A percentile compares a stretch with the other conserved stretches of the same genome.
phyloP scores from a whole-genome alignment of 2,329 filamentous ascomycete genomes.

The Fusarium sp. region DNA sequence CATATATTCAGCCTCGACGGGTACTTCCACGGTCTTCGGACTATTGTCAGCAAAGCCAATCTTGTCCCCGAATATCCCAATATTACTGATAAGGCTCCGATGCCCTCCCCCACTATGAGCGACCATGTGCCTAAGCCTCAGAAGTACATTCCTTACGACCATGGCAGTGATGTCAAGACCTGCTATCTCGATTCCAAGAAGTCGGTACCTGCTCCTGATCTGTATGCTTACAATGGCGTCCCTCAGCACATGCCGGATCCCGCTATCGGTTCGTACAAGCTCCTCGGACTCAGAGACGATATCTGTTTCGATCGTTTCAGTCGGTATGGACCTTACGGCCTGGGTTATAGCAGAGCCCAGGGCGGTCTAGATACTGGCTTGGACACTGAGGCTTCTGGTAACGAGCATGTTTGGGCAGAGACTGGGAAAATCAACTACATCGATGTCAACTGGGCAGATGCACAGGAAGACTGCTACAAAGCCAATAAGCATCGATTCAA shows the following conservation, averaged over 20 bases:
- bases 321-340: conserved; percentile 83
- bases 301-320: conserved; percentile 91
- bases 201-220: conserved; percentile 66
- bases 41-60: conserved; percentile 69
- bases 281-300: conserved; percentile 79
- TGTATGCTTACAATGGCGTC: conserved; percentile 76
- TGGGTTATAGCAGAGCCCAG: conserved; percentile 79
- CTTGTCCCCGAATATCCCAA: conserved; percentile 81
- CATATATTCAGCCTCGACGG: conserved; percentile 71
- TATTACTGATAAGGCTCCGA: conserved; percentile 45
- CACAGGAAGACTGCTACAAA: conserved; percentile 63
- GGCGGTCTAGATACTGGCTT: conserved; percentile 79
- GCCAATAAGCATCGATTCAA: conserved; percentile 72
- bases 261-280: conserved; percentile 77
- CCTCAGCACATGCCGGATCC: conserved; percentile 81
- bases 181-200: conserved; percentile 73
- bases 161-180: conserved; percentile 62
- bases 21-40: conserved; percentile 82
- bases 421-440: conserved; percentile 66
- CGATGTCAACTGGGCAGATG: conserved; percentile 63
- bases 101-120: conserved; percentile 48
- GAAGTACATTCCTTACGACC: conserved; percentile 76
- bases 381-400: conserved; percentile 76
- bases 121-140: conserved; percentile 55
- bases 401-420: conserved; percentile 65